These are phyloP conservation scores for Clonostachys sp. DNA, from an alignment of 2,329 filamentous ascomycete genomes.

Conservation along the genomic window DNA sequence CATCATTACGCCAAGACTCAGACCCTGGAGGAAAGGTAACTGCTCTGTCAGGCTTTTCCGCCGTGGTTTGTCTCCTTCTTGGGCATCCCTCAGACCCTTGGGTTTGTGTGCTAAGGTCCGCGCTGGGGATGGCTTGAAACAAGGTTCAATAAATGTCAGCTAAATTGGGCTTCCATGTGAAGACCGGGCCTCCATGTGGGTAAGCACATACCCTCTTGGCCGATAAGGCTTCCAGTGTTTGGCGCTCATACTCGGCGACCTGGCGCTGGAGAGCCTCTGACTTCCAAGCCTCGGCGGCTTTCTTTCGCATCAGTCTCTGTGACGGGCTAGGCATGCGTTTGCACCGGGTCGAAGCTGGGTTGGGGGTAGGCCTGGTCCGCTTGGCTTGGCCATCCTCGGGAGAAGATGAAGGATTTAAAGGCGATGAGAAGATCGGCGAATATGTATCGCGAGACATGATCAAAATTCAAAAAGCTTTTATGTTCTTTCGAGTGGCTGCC, in stretches of 20 bases:
- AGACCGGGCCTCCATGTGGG: too few relatives aligned
- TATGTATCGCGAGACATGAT: constrained; percentile 5
- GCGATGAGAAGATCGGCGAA: constrained; percentile 15
- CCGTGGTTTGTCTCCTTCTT: too few relatives aligned
- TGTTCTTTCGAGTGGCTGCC: too few relatives aligned
- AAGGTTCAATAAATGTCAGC: too few relatives aligned
- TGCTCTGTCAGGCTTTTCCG: too few relatives aligned
- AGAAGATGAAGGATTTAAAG: constrained; percentile 13
- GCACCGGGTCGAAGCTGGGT: constrained; percentile 6
- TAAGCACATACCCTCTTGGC: neutral
- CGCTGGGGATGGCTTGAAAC: too few relatives aligned
- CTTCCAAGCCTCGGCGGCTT: constrained; percentile 34
- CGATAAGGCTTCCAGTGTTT: constrained; percentile 2
- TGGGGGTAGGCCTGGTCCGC: neutral
- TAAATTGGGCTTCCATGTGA: too few relatives aligned
- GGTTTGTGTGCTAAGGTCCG: too few relatives aligned
- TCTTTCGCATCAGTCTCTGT: constrained; percentile 32
- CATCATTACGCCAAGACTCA: too few relatives aligned
- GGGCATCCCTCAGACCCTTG: too few relatives aligned
- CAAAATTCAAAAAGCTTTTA: too few relatives aligned
- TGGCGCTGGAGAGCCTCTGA: constrained; percentile 22
- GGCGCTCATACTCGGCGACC: constrained; percentile 12
- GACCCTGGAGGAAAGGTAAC: too few relatives aligned
- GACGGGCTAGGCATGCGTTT: constrained; percentile 27
- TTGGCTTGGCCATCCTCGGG: neutral